Conservation (phyloP, 805 yeast species). For the Saccharomyces cerevisiae region DNA sequence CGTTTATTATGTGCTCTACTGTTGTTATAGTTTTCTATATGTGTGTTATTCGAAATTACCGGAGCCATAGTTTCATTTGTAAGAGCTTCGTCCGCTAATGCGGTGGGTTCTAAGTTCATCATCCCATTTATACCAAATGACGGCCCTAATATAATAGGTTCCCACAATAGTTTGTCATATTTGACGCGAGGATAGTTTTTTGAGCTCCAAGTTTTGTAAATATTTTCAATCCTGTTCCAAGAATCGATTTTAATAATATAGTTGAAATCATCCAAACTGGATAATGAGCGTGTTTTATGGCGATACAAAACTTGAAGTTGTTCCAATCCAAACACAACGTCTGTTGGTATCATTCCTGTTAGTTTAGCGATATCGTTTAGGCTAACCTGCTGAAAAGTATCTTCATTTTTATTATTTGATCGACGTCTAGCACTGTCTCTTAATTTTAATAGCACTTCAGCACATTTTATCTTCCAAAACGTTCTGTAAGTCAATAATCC, state of each 20-base stretch:
- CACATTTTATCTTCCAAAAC: conserved; percentile 70
- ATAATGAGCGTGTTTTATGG: neutral
- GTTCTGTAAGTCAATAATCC: conserved; percentile 80
- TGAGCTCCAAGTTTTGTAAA: conserved; percentile 43
- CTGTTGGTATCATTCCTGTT: conserved; percentile 84
- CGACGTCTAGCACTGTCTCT: conserved; percentile 5
- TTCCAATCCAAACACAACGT: conserved; percentile 81
- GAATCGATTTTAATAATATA: conserved; percentile 49
- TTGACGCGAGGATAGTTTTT: conserved; percentile 48
- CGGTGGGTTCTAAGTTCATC: neutral
- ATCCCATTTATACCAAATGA: conserved; percentile 73
- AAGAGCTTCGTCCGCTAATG: neutral
- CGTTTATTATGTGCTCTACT: neutral
- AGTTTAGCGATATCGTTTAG: conserved; percentile 53
- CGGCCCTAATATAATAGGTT: conserved; percentile 75
- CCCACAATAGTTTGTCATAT: conserved; percentile 59
- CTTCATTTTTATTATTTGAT: neutral
- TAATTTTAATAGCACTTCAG: conserved; percentile 31
- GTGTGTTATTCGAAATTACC: neutral
- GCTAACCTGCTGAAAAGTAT: conserved; percentile 31
- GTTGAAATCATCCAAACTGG: conserved; percentile 42
- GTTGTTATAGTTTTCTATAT: neutral
- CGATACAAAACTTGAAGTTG: conserved; percentile 49
- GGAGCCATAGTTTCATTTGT: neutral
- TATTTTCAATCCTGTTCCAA: conserved; percentile 27